Evolutionary conservation across 345 rosid genomes (phyloP), one percentile per base, ranked within the genome.

Genomic region (Ceriops tagal): DNA sequence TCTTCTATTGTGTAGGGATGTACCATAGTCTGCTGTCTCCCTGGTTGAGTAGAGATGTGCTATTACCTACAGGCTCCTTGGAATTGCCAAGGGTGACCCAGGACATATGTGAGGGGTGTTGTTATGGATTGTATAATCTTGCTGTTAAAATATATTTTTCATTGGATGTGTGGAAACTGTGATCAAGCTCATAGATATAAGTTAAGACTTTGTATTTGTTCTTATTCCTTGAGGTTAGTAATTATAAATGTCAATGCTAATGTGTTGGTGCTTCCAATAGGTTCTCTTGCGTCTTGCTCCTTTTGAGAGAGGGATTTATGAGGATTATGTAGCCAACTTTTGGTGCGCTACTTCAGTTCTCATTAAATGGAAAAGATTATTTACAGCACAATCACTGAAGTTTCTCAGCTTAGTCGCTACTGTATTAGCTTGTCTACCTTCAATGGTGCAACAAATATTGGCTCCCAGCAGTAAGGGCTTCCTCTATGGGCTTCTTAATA

Each of bases 281-380:
- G 96, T 92, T 81, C 82, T 92, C 47, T 85, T 86, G 53, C 96
- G 93, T 67, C 92, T 92, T 74, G 96, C 96, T 79, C 99, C 99
- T 57, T 95, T 95, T 51, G 96, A 92, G 78, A 90, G 99, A 74
- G 98, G 99, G 58, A 82, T 95, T 85, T 95, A 95, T 8, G 98
- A 95, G 84, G 98, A 95, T 74, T 90, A 92, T 73, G 98, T 95
- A 39, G 98, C 98, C 43, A 92, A 92, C 79, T 90, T 95, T 80
- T 95, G 98, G 99, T 95, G 99, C 76, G 75, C 93, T 43, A 75
- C 91, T 28, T 92, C 96, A 26, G 64, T 88, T 68, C 70, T 95
- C 64, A 79, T 92, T 35, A 95, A 95, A 82, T 92, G 98, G 98
- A 95, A 95, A 77, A 87, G 75, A 63, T 77, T 88, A 53, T 92